A percentile compares a stretch with the other conserved stretches of the same genome.
Conservation (phyloP, 73 alveolate genomes). For the Tetrahymena elliotti region DNA sequence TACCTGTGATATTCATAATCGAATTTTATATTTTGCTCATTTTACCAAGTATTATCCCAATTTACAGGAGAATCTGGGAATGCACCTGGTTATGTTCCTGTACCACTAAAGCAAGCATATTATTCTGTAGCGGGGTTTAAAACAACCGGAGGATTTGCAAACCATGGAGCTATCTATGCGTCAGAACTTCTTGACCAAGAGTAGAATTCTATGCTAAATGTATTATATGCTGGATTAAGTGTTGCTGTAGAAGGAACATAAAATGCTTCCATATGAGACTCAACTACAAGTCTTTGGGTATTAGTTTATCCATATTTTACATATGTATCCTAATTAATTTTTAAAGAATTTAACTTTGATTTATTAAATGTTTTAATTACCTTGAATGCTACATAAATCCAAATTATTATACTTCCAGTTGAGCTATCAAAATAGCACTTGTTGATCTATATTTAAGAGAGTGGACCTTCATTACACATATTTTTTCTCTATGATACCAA, state of each 20-base stretch:
- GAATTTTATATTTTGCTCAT: background rate
- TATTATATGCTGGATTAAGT: background rate
- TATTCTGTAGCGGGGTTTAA: background rate
- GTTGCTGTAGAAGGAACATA: background rate
- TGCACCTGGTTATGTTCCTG: background rate
- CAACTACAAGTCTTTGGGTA: background rate
- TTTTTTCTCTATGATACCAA: background rate
- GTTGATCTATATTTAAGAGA: background rate
- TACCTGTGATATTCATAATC: background rate
- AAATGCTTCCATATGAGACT: background rate
- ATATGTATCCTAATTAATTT: background rate
- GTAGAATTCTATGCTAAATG: background rate
- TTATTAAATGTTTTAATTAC: background rate
- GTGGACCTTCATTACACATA: background rate
- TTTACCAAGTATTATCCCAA: background rate
- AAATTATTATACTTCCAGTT: background rate
- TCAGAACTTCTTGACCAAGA: background rate
- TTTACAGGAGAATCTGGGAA: background rate
- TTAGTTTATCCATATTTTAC: background rate
- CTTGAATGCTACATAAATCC: background rate
- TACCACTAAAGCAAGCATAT: background rate
- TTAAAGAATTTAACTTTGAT: background rate
- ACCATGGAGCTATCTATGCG: background rate
- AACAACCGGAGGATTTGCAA: background rate
- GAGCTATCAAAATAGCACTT: background rate